Evolutionary conservation across 2,329 filamentous ascomycete genomes (phyloP).

Genomic region (Didymella lethalis): DNA sequence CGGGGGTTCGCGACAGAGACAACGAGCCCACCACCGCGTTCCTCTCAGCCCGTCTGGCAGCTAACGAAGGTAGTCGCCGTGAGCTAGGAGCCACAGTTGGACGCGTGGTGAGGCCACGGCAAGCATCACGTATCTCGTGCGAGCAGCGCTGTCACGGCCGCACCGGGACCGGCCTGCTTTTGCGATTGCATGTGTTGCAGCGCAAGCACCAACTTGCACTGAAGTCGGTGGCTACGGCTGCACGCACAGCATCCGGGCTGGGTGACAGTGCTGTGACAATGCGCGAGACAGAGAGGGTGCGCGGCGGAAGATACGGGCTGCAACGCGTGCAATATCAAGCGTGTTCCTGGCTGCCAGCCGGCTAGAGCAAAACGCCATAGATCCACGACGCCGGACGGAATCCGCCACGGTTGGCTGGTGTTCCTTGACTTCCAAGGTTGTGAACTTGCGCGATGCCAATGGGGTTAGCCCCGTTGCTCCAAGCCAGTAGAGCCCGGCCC

Average conservation of each 20-base stretch:
- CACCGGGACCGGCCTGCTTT: slow-evolving; percentile 3
- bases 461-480: slow-evolving; percentile 20
- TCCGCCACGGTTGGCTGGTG: slow-evolving; percentile 29
- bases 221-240: slow-evolving; percentile 14
- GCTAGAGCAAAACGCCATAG: slow-evolving; percentile 41
- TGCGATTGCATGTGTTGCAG: slow-evolving; percentile 12
- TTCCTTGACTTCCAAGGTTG: slow-evolving; percentile 44
- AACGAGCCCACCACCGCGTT: slow-evolving; percentile 25
- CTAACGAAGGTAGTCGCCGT: slow-evolving; percentile 19
- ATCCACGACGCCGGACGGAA: slow-evolving; percentile 30
- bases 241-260: slow-evolving; percentile 17
- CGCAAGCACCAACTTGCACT: slow-evolving; percentile 1
- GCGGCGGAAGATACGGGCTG: slow-evolving; percentile 32
- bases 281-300: slow-evolving; percentile 20
- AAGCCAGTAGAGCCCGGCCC: slow-evolving; percentile 33
- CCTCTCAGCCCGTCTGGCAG: slow-evolving; percentile 22
- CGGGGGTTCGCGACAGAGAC: slow-evolving; percentile 34
- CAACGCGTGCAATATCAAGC: slow-evolving; percentile 34
- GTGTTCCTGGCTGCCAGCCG: slow-evolving; percentile 45
- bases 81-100: slow-evolving; percentile 18
- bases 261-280: slow-evolving; percentile 25
- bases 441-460: slow-evolving; percentile 27
- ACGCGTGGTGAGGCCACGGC: slow-evolving; percentile 15
- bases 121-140: slow-evolving; percentile 8
- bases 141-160: neutral